These are phyloP conservation scores for Lumnitzera littorea DNA, from an alignment of 345 rosid genomes.

Conservation along the genomic window DNA sequence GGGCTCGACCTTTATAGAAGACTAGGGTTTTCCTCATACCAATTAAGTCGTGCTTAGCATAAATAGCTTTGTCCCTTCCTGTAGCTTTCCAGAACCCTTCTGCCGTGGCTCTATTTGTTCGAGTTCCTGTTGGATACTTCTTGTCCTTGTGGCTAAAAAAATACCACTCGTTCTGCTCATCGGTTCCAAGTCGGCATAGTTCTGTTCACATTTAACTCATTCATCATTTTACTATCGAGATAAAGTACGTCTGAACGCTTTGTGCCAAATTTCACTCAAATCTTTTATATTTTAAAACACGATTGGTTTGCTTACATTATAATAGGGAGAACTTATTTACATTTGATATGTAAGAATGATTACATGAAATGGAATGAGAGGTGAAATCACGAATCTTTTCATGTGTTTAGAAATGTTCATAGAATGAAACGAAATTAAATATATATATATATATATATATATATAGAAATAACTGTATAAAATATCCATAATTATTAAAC, in stretches of 20 bases:
- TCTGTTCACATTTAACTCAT: conserved; percentile 25
- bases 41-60: conserved; percentile 65
- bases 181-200: conserved; percentile 71
- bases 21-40: conserved; percentile 98
- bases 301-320: too few relatives aligned
- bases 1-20: conserved; percentile 90
- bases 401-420: too few relatives aligned
- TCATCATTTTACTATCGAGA: neutral
- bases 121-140: conserved; percentile 95
- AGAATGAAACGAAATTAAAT: too few relatives aligned
- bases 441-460: too few relatives aligned
- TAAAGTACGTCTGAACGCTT: too few relatives aligned
- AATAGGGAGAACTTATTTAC: too few relatives aligned
- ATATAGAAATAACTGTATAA: too few relatives aligned
- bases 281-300: neutral
- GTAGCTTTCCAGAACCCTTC: conserved; percentile 99
- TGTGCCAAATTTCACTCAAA: neutral
- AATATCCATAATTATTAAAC: too few relatives aligned
- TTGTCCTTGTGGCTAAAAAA: conserved; percentile 95
- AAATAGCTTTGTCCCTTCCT: conserved; percentile 93
- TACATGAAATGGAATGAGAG: too few relatives aligned
- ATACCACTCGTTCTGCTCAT: conserved; percentile 93
- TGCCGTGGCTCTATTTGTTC: conserved; percentile 93
- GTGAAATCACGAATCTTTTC: too few relatives aligned
- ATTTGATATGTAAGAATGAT: too few relatives aligned